Conservation (phyloP, 371 early-diverging fungal genomes). For the Haplosporangium sp. region DNA sequence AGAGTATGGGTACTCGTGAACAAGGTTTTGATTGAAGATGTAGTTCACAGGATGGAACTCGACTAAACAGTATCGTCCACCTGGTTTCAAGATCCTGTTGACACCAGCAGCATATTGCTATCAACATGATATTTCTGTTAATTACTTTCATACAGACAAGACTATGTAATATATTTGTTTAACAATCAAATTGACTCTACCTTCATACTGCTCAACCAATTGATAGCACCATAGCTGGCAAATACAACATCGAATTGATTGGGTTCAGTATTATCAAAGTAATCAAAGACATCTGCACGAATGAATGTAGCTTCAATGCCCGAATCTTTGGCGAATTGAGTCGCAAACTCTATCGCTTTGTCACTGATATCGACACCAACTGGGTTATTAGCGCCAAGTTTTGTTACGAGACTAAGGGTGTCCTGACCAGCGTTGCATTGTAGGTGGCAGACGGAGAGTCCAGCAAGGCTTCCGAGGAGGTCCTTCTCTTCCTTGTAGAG, state of each 20-base stretch:
- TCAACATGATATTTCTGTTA: too few relatives aligned
- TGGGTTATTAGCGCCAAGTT: constrained; percentile 41
- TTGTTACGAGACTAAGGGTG: constrained; percentile 45
- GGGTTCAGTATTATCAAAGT: constrained; percentile 30
- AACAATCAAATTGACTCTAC: not conserved
- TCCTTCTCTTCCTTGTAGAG: constrained; percentile 46
- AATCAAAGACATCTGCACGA: constrained; percentile 47
- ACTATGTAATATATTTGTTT: not conserved
- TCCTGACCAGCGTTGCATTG: constrained; percentile 55
- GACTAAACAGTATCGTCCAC: constrained; percentile 34
- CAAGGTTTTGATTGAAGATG: constrained; percentile 37
- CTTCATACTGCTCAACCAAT: constrained; percentile 42
- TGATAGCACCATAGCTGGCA: constrained; percentile 43
- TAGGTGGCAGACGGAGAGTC: constrained; percentile 51
- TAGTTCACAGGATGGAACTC: constrained; percentile 39
- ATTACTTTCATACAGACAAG: too few relatives aligned
- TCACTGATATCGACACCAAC: constrained; percentile 55
- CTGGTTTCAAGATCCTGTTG: constrained; percentile 39
- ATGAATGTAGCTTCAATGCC: constrained; percentile 42
- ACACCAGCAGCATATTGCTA: constrained; percentile 32
- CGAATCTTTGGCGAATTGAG: constrained; percentile 33
- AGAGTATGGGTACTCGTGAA: constrained; percentile 33
- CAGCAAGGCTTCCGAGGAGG: constrained; percentile 41
- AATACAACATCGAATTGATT: constrained; percentile 52
- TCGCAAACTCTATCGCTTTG: constrained; percentile 43